phyloP scores from a whole-genome alignment of 352 stramenopile species.

The Blastocystis sp. region DNA sequence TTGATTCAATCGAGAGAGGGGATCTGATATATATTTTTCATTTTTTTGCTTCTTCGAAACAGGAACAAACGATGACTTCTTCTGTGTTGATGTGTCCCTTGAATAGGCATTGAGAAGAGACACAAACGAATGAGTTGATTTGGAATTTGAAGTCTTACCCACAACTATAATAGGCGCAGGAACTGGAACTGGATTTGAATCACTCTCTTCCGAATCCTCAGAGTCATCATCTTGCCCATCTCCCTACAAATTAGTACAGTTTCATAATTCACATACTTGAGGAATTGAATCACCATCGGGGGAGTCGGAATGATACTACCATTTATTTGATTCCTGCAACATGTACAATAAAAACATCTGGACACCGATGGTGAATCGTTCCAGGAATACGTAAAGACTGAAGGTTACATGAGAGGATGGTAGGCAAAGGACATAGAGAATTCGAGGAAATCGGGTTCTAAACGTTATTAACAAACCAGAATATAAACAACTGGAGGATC shows the following conservation, averaged over 20 bases:
- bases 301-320: not conserved
- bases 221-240: constrained; percentile 22
- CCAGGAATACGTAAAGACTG: constrained; percentile 8
- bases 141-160: not conserved
- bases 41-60: not conserved
- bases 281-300: not conserved
- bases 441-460: not conserved
- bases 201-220: not conserved
- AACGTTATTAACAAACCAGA: not conserved
- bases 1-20: not conserved
- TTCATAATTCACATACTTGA: not conserved
- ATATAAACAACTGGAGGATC: not conserved
- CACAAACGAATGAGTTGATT: not conserved
- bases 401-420: not conserved
- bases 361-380: not conserved
- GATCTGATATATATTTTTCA: not conserved
- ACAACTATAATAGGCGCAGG: not conserved
- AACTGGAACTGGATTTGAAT: not conserved
- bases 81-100: not conserved
- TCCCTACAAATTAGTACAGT: not conserved
- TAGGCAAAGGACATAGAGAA: not conserved
- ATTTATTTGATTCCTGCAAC: not conserved
- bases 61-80: not conserved
- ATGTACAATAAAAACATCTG: not conserved
- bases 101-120: not conserved